Evolutionary conservation across 1,284 basidiomycete species (phyloP), one percentile per base, ranked within the genome.

Genomic region (Cryptococcus depauperatus): DNA sequence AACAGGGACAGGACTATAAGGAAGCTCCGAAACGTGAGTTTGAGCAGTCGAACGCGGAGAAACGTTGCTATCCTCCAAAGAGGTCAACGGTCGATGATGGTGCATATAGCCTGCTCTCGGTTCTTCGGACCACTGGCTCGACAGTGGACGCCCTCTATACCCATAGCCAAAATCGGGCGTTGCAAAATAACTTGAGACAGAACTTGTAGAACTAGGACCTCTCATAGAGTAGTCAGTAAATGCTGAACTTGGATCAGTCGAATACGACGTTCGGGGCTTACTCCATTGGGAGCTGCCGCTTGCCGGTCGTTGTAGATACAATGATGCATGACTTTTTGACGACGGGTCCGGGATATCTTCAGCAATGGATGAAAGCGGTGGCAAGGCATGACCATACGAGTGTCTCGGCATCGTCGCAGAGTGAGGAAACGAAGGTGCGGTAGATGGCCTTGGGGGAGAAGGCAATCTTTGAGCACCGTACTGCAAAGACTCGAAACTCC

Each of bases 341-440:
- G 48, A 22, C 9, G 46, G 5, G 3, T 35, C 14, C 6, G 48
- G 43, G 23, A 40, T 19, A 21, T 46, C 47, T 46, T 51, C 44
- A 2, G 54, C 40, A 4, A 55, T 52, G 3, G 47, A 49, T 4
- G 54, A 39, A 2, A 55, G 41, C 22, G 54, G 46, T 5, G 54
- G 54, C 14, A 56, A 45, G 11, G 37, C 42, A 33, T 19, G 35
- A 25, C 14, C 38, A 10, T 22, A 14, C n/a, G 16, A 35, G 38
- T 5, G 35, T 33, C 37, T 9, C 14, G 43, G 37, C 21, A 33
- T 23, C 13, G 16, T 22, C 13, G 3, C 13, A 18, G 19, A 9
- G 10, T 18, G 13, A 23, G n/a, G 37, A 7, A 37, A 27, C 18
- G 45, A 14, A 39, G 32, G 18, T 26, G 27, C 23, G 33, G 28